Evolutionary conservation across 306 rosid species (phyloP).

Genomic region (Cucumis melo): DNA sequence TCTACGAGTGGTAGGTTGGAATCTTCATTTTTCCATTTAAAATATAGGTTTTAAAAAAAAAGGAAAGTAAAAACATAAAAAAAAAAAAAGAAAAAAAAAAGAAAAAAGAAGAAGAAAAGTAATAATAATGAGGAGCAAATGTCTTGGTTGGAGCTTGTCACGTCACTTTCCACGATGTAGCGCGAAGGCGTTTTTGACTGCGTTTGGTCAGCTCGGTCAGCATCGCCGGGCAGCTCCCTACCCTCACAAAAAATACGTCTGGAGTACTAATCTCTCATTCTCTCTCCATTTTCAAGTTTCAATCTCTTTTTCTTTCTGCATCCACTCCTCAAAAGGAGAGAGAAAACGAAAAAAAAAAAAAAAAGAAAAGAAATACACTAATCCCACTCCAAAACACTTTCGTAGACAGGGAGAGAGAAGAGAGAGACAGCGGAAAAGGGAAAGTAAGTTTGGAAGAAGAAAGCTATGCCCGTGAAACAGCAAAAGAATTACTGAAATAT

Average conservation of each 20-base stretch:
- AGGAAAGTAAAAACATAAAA: not conserved
- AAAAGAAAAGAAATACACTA: constrained; percentile 7
- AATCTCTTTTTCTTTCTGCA: constrained; percentile 5
- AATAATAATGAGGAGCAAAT: not conserved
- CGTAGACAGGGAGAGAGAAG: constrained; percentile 16
- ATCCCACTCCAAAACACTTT: constrained; percentile 27
- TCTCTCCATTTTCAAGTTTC: not conserved
- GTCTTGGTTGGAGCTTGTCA: constrained; percentile 34
- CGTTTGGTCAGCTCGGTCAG: constrained; percentile 67
- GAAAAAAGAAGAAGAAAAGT: not conserved
- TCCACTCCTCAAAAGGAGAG: constrained; percentile 9
- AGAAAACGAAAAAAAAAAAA: not conserved
- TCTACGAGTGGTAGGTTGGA: not conserved
- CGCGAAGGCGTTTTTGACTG: constrained; percentile 70
- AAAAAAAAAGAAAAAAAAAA: not conserved
- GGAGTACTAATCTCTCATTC: not conserved
- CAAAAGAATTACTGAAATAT: constrained; percentile 10
- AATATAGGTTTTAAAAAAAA: not conserved
- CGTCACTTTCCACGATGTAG: constrained; percentile 80
- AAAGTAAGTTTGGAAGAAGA: constrained; percentile 8
- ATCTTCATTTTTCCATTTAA: not conserved
- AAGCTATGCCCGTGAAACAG: constrained; percentile 7
- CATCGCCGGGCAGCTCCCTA: constrained; percentile 69
- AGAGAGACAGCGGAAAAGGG: constrained; percentile 9
- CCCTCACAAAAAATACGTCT: not conserved